Base-by-base conservation (phyloP, 164 flowering plant species). In the Stephania cephalantha region DNA sequence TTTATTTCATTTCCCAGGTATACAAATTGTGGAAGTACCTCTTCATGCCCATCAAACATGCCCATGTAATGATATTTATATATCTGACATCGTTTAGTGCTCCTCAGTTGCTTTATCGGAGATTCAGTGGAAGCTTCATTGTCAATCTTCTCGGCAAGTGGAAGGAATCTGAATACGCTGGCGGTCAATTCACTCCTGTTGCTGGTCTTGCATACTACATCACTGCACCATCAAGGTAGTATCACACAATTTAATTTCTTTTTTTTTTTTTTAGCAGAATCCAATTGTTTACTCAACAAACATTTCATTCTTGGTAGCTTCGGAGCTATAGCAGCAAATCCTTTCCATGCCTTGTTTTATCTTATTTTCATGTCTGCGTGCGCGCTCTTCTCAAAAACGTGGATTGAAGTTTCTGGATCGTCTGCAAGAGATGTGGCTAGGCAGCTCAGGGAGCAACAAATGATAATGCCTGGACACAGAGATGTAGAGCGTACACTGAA, bases 321-420 rank as follows among this genome's bases (percentile, higher is more conserved):
- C 30, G 72, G 31, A 1, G 72, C 45, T 46, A 70, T 70, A 55
- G 72, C 72, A 18, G 72, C 72, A 22, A 46, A 70, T 70, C 55
- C 72, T 70, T 70, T 70, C 82, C 91, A 90, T 78, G 93, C 89
- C 4, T 75, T 88, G 30, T 90, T 88, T 77, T 88, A 90, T 75
- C 85, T 90, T 25, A 84, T 88, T 46, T 90, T 89, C 72, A 89
- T 90, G 69, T 83, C 90, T 10, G 91, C 95, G 6, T 90, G 95
- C 82, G 94, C 94, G 7, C 81, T 90, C 29, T 88, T 90, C 78
- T 89, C 94, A 25, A 90, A 89, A 79, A 90, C 94, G 25, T 90
- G 91, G 91, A 88, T 90, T 76, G 91, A 90, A 81, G 94, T 90
- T 72, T 90, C 92, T 71, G 94, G 92, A 74, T 90, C 92, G 2